These are phyloP conservation scores for Agastache rugosa DNA, from an alignment of 257 asterid species.

Conservation along the genomic window DNA sequence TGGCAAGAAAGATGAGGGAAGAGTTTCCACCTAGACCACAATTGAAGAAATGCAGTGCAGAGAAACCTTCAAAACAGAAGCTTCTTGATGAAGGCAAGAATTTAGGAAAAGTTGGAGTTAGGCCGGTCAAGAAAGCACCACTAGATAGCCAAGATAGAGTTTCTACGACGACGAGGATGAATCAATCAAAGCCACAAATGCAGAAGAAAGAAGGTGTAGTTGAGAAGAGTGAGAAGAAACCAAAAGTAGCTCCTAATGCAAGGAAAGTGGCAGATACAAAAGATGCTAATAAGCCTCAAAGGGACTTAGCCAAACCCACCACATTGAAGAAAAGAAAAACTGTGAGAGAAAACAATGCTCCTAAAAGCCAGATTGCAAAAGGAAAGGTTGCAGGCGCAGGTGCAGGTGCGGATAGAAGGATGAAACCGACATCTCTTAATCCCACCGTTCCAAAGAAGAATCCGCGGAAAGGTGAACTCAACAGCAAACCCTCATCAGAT, in stretches of 20 bases:
- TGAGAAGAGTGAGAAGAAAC: constrained; percentile 38
- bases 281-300: constrained; percentile 36
- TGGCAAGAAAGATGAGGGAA: constrained; percentile 38
- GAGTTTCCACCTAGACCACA: constrained; percentile 39
- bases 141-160: constrained; percentile 32
- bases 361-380: constrained; percentile 39
- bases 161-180: constrained; percentile 38
- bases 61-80: constrained; percentile 35
- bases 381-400: constrained; percentile 36
- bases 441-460: constrained; percentile 44
- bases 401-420: constrained; percentile 27
- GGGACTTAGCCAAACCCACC: constrained; percentile 31
- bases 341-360: constrained; percentile 42
- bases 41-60: constrained; percentile 30
- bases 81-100: constrained; percentile 36
- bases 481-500: constrained; percentile 38
- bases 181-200: constrained; percentile 41
- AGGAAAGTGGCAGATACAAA: constrained; percentile 41
- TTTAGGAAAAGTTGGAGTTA: constrained; percentile 26
- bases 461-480: constrained; percentile 42
- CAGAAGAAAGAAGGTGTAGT: constrained; percentile 48
- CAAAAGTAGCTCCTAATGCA: constrained; percentile 36
- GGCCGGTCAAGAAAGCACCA: constrained; percentile 34
- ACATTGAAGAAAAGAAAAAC: constrained; percentile 37
- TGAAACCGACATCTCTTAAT: constrained; percentile 25